phyloP scores from a whole-genome alignment of 306 rosid species.

The Rosa persica region DNA sequence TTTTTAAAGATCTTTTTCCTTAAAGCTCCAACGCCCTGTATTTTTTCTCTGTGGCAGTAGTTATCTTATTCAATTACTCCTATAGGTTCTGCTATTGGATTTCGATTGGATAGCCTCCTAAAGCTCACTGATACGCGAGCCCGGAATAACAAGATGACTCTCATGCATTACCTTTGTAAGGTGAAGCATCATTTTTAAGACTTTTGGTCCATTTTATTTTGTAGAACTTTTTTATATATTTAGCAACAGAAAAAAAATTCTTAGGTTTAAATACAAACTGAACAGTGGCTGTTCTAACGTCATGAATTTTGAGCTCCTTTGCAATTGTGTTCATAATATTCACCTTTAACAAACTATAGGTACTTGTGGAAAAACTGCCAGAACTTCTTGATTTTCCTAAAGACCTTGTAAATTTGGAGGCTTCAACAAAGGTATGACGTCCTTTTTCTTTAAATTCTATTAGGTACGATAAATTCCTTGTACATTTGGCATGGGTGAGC shows the following conservation, averaged over 20 bases:
- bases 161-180: slow-evolving; percentile 99
- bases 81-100: slow-evolving; percentile 95
- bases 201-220: background rate
- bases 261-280: background rate
- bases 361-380: slow-evolving; percentile 84
- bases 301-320: slow-evolving; percentile 1
- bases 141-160: slow-evolving; percentile 91
- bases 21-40: background rate
- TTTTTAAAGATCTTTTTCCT: background rate
- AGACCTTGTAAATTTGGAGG: slow-evolving; percentile 75
- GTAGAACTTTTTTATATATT: background rate
- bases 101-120: slow-evolving; percentile 95
- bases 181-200: slow-evolving; percentile 40
- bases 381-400: slow-evolving; percentile 85
- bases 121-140: slow-evolving; percentile 94
- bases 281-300: background rate
- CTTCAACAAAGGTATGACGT: slow-evolving; percentile 67
- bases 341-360: slow-evolving; percentile 46
- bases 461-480: background rate
- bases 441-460: slow-evolving; percentile 17
- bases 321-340: background rate
- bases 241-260: background rate
- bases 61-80: slow-evolving; percentile 17
- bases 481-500: slow-evolving; percentile 24
- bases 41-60: slow-evolving; percentile 24